A percentile compares a stretch with the other conserved stretches of the same genome.
phyloP scores from a whole-genome alignment of 1,284 basidiomycete genomes.

The Coniferiporia weirii region DNA sequence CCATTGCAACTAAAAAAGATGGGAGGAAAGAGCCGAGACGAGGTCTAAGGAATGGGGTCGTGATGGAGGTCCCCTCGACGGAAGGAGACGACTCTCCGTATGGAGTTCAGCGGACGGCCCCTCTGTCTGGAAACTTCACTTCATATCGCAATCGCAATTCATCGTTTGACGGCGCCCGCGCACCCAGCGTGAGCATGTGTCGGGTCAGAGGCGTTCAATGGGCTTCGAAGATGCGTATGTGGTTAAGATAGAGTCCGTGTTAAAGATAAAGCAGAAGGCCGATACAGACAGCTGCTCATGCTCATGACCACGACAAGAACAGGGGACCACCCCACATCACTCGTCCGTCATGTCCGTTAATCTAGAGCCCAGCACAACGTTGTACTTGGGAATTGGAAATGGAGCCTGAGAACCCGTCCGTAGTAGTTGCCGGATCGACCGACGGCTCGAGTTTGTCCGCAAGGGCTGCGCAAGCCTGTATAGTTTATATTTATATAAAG shows the following conservation, averaged over 20 bases:
- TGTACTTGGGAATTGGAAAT: not conserved
- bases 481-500: no score
- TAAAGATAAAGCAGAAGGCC: not conserved
- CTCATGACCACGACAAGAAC: not conserved
- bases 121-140: no score
- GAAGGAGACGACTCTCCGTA: no score
- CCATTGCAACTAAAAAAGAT: no score
- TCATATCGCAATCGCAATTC: not conserved
- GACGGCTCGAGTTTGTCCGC: not conserved
- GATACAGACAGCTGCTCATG: not conserved
- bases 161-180: not conserved
- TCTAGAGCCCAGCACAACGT: no score
- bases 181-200: not conserved
- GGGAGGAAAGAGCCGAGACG: no score
- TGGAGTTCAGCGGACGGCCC: not conserved
- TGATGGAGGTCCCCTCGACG: no score
- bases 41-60: no score
- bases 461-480: no score
- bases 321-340: no score
- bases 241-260: not conserved
- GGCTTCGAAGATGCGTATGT: not conserved
- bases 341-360: no score
- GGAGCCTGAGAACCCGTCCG: not conserved
- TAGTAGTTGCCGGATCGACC: not conserved
- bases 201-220: not conserved